Evolutionary conservation across 768 basidiomycete species (phyloP).

Genomic region (Auriscalpium orientale): DNA sequence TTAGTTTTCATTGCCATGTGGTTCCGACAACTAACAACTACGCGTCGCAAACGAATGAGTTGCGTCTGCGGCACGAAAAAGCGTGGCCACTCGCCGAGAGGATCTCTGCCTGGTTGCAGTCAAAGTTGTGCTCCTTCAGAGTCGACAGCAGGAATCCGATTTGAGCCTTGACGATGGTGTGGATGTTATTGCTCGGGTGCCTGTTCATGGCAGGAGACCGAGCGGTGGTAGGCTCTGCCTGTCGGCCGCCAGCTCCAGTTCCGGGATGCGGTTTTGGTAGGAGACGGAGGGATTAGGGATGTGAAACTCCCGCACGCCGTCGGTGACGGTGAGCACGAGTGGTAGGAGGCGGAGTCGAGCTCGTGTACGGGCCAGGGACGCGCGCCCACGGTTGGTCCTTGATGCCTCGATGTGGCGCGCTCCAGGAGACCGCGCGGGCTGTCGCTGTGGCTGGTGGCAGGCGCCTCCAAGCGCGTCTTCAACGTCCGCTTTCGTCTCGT

Average conservation of each 20-base stretch:
- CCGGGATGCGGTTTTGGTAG: conserved; percentile 30
- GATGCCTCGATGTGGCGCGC: too few relatives aligned
- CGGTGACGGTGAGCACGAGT: conserved; percentile 15
- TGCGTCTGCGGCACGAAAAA: conserved; percentile 12
- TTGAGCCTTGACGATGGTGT: conserved; percentile 93
- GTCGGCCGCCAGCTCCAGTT: conserved; percentile 27
- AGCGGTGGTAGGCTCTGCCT: conserved; percentile 28
- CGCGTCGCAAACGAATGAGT: conserved; percentile 10
- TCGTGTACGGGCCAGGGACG: background rate
- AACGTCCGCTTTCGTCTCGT: too few relatives aligned
- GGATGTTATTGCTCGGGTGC: conserved; percentile 76
- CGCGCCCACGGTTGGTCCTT: background rate
- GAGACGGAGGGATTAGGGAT: conserved; percentile 9
- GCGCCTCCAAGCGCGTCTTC: too few relatives aligned
- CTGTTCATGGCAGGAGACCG: conserved; percentile 80
- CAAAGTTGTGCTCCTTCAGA: conserved; percentile 94
- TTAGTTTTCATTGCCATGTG: conserved; percentile 95
- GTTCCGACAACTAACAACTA: conserved; percentile 95
- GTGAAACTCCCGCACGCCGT: conserved; percentile 16
- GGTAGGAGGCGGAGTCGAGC: conserved; percentile 5
- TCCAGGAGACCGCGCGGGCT: too few relatives aligned
- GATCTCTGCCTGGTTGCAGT: conserved; percentile 89
- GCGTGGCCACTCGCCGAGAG: conserved; percentile 64
- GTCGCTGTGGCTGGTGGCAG: too few relatives aligned
- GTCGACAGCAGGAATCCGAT: conserved; percentile 96